Evolutionary conservation across 805 yeast genomes (phyloP).

Genomic region (Lachancea kluyveri): DNA sequence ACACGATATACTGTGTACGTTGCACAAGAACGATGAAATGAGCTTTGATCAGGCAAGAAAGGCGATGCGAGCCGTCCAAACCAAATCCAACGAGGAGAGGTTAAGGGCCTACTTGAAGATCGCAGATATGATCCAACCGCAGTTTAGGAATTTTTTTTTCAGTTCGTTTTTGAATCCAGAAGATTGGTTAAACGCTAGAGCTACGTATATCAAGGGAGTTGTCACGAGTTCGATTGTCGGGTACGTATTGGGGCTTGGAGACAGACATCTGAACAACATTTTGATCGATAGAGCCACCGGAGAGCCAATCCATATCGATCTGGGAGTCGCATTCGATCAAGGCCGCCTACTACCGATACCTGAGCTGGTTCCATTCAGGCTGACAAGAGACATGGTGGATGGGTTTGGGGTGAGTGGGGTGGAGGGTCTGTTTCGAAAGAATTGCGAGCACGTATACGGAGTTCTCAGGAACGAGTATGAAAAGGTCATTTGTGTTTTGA

Average conservation of each 20-base stretch:
- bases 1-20: constrained; percentile 56
- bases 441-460: constrained; percentile 66
- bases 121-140: constrained; percentile 51
- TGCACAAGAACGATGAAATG: constrained; percentile 52
- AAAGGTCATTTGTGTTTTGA: constrained; percentile 72
- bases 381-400: constrained; percentile 86
- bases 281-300: constrained; percentile 76
- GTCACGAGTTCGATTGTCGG: constrained; percentile 88
- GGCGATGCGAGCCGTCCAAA: constrained; percentile 54
- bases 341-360: constrained; percentile 82
- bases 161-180: constrained; percentile 60
- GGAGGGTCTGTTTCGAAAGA: constrained; percentile 65
- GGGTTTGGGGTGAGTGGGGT: constrained; percentile 89
- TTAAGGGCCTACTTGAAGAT: constrained; percentile 43
- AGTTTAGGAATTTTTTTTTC: constrained; percentile 63
- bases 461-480: constrained; percentile 61
- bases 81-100: constrained; percentile 38
- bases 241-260: constrained; percentile 85
- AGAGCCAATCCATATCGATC: constrained; percentile 91
- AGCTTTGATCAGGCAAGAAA: constrained; percentile 53
- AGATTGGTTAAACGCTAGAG: constrained; percentile 65
- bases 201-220: constrained; percentile 64
- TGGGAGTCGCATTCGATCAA: constrained; percentile 95
- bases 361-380: constrained; percentile 87
- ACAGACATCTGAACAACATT: constrained; percentile 88